Base-by-base conservation (phyloP, 2,329 filamentous ascomycete genomes). In the Cadophora sp. region DNA sequence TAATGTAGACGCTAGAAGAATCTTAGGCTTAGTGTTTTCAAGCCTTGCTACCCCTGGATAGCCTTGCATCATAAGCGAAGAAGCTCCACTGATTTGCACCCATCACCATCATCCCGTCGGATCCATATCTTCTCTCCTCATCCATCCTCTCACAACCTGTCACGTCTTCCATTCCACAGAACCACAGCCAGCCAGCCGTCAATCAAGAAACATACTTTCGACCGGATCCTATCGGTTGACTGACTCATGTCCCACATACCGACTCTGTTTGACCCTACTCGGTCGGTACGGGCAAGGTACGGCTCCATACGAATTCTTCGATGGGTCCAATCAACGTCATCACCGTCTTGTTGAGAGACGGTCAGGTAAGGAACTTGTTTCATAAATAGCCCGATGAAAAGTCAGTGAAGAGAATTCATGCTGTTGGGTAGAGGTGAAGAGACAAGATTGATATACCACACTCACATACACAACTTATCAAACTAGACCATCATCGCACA, bases 271-370 rank as follows among this genome's bases (percentile, higher is more conserved):
- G 31, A 26, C 16, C 29, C 22, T 37, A 40, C 29, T 59, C 34
- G 55, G 55, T 59, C 4, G n/a, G 12, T 22, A 11, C 16, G 50
- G 50, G 24, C 1, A 67, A 22, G n/a, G 11, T 43, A 58, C 50
- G 62, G 27, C 43, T 48, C 19, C 43, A 48, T 48, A 65, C 34
- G 46, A 24, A 58, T 31, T 16, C 51, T 50, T 26, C 19, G 12
- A 53, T 63, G 50, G 46, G 37, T 48, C 27, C 53, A 37, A 58
- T 37, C 43, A 51, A 72, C 70, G 72, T 73, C 72, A 73, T 71
- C 16, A 53, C 66, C 68, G 68, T 31, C 43, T 62, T 68, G 68
- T 68, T 73, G 67, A 62, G 62, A 56, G 59, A 46, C 40, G 26
- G 43, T 48, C 37, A 48, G 59, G 59, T 48, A 62, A 24, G n/a